Conservation (phyloP, 2,329 filamentous ascomycete species). For the Colletotrichum chlorophyti region DNA sequence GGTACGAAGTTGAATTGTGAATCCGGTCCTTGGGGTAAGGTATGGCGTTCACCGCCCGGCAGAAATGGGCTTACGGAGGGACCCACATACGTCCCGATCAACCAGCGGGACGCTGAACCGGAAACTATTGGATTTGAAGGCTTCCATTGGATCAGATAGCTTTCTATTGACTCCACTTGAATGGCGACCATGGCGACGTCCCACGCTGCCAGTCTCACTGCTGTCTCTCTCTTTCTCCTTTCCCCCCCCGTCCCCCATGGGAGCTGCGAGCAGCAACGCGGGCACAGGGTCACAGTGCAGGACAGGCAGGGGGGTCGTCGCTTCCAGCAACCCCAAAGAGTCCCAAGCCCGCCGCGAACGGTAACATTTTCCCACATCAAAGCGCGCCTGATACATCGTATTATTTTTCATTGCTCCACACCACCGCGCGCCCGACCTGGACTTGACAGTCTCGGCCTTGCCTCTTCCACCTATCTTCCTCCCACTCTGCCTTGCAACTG, state of each 20-base stretch:
- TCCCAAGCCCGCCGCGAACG: conserved; percentile 17
- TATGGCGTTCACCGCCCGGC: conserved; percentile 13
- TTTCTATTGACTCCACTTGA: neutral
- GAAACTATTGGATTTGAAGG: neutral
- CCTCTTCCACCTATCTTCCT: no score
- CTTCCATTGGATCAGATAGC: conserved; percentile 3
- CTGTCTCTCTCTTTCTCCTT: neutral
- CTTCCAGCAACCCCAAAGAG: conserved; percentile 16
- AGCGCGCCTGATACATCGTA: conserved; percentile 28
- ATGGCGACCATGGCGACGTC: conserved; percentile 21
- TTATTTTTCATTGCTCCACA: conserved; percentile 26
- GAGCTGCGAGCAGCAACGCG: conserved; percentile 10
- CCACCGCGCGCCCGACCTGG: conserved; percentile 9
- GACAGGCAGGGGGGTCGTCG: conserved; percentile 22
- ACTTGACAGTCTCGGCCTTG: conserved; percentile 12
- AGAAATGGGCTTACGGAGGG: neutral
- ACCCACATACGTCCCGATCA: conserved; percentile 10
- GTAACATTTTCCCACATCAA: conserved; percentile 27
- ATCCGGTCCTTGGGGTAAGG: neutral
- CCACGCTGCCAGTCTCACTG: neutral
- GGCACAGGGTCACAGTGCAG: conserved; percentile 14
- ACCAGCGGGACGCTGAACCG: conserved; percentile 10
- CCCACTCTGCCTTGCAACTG: no score
- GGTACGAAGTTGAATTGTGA: neutral
- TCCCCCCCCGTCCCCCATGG: neutral